phyloP scores from a whole-genome alignment of 148 eudicot genomes.

The Fagopyrum esculentum region DNA sequence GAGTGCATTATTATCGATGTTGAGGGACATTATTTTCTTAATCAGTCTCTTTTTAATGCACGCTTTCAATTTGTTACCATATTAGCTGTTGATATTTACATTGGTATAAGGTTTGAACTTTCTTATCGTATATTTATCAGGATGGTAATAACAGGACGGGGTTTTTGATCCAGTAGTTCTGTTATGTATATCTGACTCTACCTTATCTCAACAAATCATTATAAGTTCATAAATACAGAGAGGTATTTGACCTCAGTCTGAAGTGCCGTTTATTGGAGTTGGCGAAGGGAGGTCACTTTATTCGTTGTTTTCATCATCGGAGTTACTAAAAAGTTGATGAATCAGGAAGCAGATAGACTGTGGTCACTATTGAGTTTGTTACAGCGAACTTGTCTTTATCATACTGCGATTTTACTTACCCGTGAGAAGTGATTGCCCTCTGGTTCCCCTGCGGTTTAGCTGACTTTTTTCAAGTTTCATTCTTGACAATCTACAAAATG shows the following conservation, averaged over 20 bases:
- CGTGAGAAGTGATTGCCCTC: not conserved
- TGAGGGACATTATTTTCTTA: too few species aligned
- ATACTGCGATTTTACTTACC: not conserved
- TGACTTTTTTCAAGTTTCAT: slow-evolving; percentile 2
- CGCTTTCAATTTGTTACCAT: not conserved
- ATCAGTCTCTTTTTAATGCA: not conserved
- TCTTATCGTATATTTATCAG: not conserved
- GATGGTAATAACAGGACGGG: not conserved
- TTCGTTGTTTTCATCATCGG: not conserved
- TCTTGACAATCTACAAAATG: slow-evolving; percentile 25
- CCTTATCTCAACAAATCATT: not conserved
- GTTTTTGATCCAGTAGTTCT: not conserved
- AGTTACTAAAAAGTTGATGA: not conserved
- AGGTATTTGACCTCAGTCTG: not conserved
- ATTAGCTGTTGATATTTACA: not conserved
- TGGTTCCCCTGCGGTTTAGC: not conserved
- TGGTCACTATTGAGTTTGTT: not conserved
- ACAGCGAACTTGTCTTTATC: not conserved
- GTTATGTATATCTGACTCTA: not conserved
- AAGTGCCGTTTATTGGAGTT: not conserved
- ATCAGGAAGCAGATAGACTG: slow-evolving; percentile 4
- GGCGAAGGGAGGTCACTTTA: not conserved
- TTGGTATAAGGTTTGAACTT: not conserved
- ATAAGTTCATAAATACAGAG: not conserved
- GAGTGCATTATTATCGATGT: too few species aligned